Base-by-base conservation (phyloP, 176 grass and related monocot species). In the Juncus effusus region DNA sequence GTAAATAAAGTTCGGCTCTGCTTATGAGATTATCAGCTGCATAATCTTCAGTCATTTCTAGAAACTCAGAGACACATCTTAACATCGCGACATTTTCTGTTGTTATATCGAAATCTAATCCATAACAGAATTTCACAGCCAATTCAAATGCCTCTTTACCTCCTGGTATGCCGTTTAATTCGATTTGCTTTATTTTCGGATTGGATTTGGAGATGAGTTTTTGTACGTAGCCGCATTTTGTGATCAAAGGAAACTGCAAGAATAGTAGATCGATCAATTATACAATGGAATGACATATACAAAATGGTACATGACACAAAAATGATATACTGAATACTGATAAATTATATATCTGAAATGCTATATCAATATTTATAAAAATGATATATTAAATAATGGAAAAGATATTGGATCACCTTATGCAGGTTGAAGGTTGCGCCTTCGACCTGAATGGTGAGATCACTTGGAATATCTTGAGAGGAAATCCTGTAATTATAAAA, bases 21-120 rank as follows among this genome's bases (percentile, higher is more conserved):
- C 54, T 62, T 4, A 77, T 13, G 5, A 97, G 80, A 78, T 84
- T 97, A 60, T 74, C 78, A 13, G 60, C 52, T 36, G 42, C 36
- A 63, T 69, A 66, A 13, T 86, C 85, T 56, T 96, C 87, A 6
- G 82, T 80, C 94, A 97, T 99, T 64, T 99, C 85, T 16, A 99
- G 83, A 74, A 86, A 83, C 72, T 93, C 83, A 14, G 88, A 85
- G 0, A 59, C 83, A 62, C 94, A 99, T 50, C 94, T 83, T 56
- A 92, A 79, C 77, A 77, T 75, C 2, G 83, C 83, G 16, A 92
- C 63, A 76, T 97, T 97, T 52, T 89, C 88, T 14, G 66, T 68
- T 3, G 78, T 89, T 80, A 97, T 92, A 68, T 86, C 85, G 9
- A 92, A 69, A 60, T 78, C 68, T 56, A 80, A 40, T 56, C 88